Conservation (phyloP, 2,329 filamentous ascomycete species). For the Aspergillus phoenicis region DNA sequence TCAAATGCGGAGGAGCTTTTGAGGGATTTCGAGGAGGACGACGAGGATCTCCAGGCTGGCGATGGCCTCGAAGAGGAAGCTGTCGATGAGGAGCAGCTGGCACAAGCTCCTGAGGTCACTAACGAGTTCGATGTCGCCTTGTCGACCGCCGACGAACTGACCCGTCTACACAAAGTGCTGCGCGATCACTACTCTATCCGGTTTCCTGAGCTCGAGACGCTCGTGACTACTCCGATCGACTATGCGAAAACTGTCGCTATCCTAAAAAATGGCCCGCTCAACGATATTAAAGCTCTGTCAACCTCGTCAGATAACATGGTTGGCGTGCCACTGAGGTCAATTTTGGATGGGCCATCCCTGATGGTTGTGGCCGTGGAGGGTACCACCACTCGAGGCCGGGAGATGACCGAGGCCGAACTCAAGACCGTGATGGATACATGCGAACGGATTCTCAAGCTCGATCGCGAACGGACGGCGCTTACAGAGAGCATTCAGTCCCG, state of each 20-base stretch:
- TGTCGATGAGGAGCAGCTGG: slow-evolving; percentile 60
- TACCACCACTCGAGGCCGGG: slow-evolving; percentile 80
- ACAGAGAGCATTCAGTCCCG: slow-evolving; percentile 95
- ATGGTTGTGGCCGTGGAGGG: slow-evolving; percentile 97
- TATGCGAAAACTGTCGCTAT: slow-evolving; percentile 95
- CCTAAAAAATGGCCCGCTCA: slow-evolving; percentile 86
- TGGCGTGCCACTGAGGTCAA: slow-evolving; percentile 71
- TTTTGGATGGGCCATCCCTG: slow-evolving; percentile 84
- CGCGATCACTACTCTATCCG: slow-evolving; percentile 92
- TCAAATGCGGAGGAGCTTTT: slow-evolving; percentile 92
- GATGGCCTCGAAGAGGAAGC: slow-evolving; percentile 65
- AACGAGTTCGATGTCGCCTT: slow-evolving; percentile 86
- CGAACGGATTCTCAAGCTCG: slow-evolving; percentile 83
- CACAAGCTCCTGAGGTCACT: slow-evolving; percentile 69
- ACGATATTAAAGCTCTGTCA: slow-evolving; percentile 80
- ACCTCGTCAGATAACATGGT: slow-evolving; percentile 77
- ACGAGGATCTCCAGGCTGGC: slow-evolving; percentile 70
- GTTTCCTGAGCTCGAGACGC: slow-evolving; percentile 87
- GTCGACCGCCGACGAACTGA: slow-evolving; percentile 89
- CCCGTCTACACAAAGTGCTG: slow-evolving; percentile 92
- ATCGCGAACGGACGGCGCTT: slow-evolving; percentile 81
- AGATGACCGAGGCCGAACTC: slow-evolving; percentile 75
- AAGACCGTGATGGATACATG: slow-evolving; percentile 75
- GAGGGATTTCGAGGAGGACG: slow-evolving; percentile 75
- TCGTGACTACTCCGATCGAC: slow-evolving; percentile 89